These are phyloP conservation scores for Rhododendron ovatum DNA, from an alignment of 148 eudicot species.

Conservation along the genomic window DNA sequence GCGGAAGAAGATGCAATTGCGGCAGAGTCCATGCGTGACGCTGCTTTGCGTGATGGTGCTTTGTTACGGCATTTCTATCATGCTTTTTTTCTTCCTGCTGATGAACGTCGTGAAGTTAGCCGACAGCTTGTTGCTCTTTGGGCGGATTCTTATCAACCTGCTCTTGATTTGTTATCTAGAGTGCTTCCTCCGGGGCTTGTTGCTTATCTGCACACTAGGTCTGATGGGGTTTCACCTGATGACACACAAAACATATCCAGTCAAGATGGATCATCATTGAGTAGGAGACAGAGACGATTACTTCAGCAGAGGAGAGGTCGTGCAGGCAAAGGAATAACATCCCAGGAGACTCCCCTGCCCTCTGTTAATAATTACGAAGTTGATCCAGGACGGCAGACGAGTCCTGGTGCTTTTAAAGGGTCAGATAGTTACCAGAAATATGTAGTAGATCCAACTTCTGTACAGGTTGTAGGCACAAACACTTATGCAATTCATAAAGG, in stretches of 20 bases:
- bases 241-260: slow-evolving; percentile 40
- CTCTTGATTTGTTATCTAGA: slow-evolving; percentile 81
- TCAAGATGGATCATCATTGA: slow-evolving; percentile 63
- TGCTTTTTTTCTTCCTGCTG: slow-evolving; percentile 84
- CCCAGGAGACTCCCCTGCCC: slow-evolving; percentile 45
- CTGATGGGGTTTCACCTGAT: slow-evolving; percentile 53
- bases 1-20: slow-evolving; percentile 99
- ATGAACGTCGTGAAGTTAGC: slow-evolving; percentile 93
- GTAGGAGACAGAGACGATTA: slow-evolving; percentile 73
- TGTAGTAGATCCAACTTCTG: slow-evolving; percentile 27
- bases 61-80: slow-evolving; percentile 81
- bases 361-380: slow-evolving; percentile 36
- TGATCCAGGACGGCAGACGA: slow-evolving; percentile 42
- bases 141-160: slow-evolving; percentile 99
- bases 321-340: slow-evolving; percentile 38
- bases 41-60: slow-evolving; percentile 98
- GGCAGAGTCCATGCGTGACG: slow-evolving; percentile 98
- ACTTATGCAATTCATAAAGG: slow-evolving; percentile 37
- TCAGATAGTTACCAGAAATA: slow-evolving; percentile 41
- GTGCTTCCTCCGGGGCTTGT: slow-evolving; percentile 98
- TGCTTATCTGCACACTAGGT: slow-evolving; percentile 83
- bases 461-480: slow-evolving; percentile 30
- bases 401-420: slow-evolving; percentile 26
- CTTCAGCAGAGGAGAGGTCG: slow-evolving; percentile 80
- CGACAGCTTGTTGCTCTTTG: slow-evolving; percentile 97